phyloP scores from a whole-genome alignment of 495 filamentous ascomycete species.

The Penicillium macrosclerotiorum region DNA sequence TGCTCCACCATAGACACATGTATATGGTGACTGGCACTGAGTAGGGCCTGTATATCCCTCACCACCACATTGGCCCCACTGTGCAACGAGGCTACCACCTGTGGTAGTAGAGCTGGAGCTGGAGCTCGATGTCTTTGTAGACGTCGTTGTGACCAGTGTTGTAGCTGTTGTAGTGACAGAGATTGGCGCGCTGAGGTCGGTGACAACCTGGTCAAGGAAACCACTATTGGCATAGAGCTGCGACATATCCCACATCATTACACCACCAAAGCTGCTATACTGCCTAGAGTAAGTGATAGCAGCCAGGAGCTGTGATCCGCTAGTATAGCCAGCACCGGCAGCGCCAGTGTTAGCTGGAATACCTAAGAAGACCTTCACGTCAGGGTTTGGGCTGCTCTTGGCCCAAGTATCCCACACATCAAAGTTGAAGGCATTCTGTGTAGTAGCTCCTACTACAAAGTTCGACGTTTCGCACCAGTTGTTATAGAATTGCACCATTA shows the following conservation, averaged over 20 bases:
- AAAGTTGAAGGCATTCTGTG: constrained; percentile 56
- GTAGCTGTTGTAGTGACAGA: not conserved
- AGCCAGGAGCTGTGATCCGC: constrained; percentile 28
- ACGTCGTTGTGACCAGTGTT: not conserved
- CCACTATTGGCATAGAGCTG: constrained; percentile 47
- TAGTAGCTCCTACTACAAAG: constrained; percentile 33
- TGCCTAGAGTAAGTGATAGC: constrained; percentile 39
- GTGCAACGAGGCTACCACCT: constrained; percentile 20
- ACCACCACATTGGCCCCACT: constrained; percentile 44
- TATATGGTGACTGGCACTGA: constrained; percentile 33
- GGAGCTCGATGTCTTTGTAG: not conserved
- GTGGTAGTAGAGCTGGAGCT: too few species aligned
- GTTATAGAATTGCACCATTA: constrained; percentile 63
- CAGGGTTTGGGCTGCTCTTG: constrained; percentile 46
- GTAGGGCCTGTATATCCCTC: constrained; percentile 35
- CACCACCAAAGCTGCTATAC: constrained; percentile 52
- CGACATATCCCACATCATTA: constrained; percentile 60
- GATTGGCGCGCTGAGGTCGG: constrained; percentile 1
- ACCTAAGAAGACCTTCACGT: constrained; percentile 57
- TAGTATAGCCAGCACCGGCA: constrained; percentile 49
- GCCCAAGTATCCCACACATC: constrained; percentile 60
- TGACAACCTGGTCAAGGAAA: constrained; percentile 37
- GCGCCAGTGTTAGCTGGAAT: constrained; percentile 48
- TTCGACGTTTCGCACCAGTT: constrained; percentile 52
- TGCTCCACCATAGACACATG: constrained; percentile 12